Conservation (phyloP, 116 monocot genomes). For the Iris pallida region DNA sequence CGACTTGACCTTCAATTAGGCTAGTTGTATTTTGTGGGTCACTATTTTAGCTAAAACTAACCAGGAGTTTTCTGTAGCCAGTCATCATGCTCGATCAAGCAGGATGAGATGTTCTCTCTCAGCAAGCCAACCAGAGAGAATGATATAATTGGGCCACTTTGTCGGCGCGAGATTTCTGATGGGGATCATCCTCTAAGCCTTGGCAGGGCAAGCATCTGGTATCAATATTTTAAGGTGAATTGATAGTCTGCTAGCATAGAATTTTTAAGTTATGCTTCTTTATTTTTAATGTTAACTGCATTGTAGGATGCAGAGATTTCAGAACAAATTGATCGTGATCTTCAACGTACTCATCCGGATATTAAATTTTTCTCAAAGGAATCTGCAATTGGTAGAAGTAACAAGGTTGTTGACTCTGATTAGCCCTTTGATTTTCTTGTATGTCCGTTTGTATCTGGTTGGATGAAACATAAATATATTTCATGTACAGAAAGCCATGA, state of each 20-base stretch:
- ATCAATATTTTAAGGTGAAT: conserved; percentile 43
- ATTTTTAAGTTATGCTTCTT: background rate
- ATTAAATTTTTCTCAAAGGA: conserved; percentile 31
- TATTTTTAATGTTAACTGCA: background rate
- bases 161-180: conserved; percentile 22
- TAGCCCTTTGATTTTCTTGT: background rate
- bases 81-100: conserved; percentile 16
- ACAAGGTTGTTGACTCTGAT: conserved; percentile 13
- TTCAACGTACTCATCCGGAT: conserved; percentile 42
- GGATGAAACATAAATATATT: background rate
- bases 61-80: conserved; percentile 14
- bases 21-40: background rate
- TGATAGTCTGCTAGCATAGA: background rate
- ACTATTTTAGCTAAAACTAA: background rate
- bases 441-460: background rate
- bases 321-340: conserved; percentile 48
- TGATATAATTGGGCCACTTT: conserved; percentile 20
- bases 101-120: conserved; percentile 5
- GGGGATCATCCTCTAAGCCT: conserved; percentile 44
- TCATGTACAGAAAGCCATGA: conserved; percentile 32
- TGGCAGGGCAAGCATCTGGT: conserved; percentile 30
- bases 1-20: background rate
- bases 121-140: conserved; percentile 9
- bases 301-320: conserved; percentile 37
- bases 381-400: conserved; percentile 14